These are phyloP conservation scores for Prunus yedoensis DNA, from an alignment of 331 rosid genomes.

Conservation along the genomic window DNA sequence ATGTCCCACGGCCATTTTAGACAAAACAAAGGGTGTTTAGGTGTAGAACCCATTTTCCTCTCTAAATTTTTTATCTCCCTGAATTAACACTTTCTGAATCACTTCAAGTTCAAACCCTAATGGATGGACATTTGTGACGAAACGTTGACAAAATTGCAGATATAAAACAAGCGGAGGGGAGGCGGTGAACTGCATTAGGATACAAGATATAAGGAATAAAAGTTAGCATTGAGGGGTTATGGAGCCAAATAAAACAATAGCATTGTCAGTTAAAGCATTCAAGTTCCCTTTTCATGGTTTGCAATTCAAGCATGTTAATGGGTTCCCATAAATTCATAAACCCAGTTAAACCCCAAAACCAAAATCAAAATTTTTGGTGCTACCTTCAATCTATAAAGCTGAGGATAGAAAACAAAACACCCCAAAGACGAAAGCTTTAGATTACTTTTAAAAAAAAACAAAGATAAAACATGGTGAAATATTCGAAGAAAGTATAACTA, in stretches of 20 bases:
- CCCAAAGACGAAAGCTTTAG: neutral
- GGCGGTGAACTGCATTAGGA: neutral
- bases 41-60: slow-evolving; percentile 36
- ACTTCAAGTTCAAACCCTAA: neutral
- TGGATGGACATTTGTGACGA: neutral
- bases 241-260: too few species aligned
- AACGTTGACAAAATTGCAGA: neutral
- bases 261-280: neutral
- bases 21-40: slow-evolving; percentile 51
- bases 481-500: neutral
- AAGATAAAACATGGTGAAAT: neutral
- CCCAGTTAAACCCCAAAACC: neutral
- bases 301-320: neutral
- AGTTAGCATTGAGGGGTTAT: neutral
- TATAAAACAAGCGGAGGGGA: neutral
- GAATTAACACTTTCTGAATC: neutral
- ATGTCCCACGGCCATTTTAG: slow-evolving; percentile 84
- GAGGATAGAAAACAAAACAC: neutral
- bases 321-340: neutral
- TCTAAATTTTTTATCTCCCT: neutral
- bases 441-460: too few species aligned
- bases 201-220: neutral
- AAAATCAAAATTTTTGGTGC: neutral
- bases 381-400: neutral
- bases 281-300: neutral